These are phyloP conservation scores for Macrolepiota dolichaula DNA, from an alignment of 768 basidiomycete genomes.

Conservation along the genomic window DNA sequence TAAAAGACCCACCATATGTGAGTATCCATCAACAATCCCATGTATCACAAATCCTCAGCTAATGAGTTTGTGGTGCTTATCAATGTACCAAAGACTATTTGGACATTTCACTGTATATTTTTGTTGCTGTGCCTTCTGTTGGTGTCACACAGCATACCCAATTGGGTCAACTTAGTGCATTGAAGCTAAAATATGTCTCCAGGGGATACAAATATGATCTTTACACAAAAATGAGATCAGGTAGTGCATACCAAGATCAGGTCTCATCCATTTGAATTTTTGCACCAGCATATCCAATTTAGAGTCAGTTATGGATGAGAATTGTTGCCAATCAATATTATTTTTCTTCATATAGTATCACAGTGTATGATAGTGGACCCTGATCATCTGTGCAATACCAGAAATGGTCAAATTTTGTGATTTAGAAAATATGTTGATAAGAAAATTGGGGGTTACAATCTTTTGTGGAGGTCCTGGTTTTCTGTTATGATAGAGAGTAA, in stretches of 20 bases:
- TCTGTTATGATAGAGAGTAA: neutral
- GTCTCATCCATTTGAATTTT: neutral
- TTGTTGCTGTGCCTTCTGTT: neutral
- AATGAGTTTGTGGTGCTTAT: conserved; percentile 33
- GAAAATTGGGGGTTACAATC: neutral
- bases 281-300: neutral
- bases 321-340: neutral
- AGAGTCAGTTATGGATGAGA: neutral
- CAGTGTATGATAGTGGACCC: neutral
- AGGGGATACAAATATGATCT: neutral
- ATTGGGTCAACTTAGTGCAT: neutral
- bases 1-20: conserved; percentile 16
- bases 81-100: conserved; percentile 29
- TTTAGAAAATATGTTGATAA: neutral
- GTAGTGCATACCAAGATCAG: neutral
- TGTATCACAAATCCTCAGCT: conserved; percentile 26
- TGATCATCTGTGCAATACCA: neutral
- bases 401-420: neutral
- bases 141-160: neutral
- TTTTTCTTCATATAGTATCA: neutral
- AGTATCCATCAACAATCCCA: conserved; percentile 22
- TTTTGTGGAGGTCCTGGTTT: neutral
- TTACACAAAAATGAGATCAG: neutral
- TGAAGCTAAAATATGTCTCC: neutral
- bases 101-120: conserved; percentile 13